Conservation (phyloP, 31 red algal genomes). For the Odonthalia washingtoniensis region DNA sequence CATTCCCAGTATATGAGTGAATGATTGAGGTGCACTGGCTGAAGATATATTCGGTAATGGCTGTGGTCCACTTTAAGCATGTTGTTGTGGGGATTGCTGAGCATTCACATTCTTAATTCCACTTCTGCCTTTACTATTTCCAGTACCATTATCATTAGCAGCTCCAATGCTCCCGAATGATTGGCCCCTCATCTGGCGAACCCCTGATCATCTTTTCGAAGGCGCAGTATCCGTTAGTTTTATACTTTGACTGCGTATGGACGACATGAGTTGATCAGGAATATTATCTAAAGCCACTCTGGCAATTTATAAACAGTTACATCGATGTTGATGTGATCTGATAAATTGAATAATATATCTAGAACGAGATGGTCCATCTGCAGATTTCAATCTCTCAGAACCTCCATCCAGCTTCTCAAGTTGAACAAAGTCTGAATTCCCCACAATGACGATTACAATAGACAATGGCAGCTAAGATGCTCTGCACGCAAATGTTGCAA, state of each 20-base stretch:
- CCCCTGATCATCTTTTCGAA: no score
- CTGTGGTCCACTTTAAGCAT: no score
- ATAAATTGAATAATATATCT: constrained; percentile 88
- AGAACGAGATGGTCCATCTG: constrained; percentile 52
- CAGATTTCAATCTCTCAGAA: constrained; percentile 32
- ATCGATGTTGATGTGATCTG: constrained; percentile 59
- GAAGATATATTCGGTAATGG: no score
- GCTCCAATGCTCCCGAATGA: no score
- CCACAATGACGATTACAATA: constrained; percentile 86
- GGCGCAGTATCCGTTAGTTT: constrained; percentile 53
- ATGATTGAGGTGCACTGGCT: no score
- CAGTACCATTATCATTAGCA: no score
- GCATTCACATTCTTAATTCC: no score
- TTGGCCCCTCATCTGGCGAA: no score
- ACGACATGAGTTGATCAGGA: constrained; percentile 72
- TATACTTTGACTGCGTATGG: constrained; percentile 57
- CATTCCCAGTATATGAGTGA: no score
- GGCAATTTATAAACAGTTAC: constrained; percentile 56
- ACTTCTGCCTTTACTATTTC: no score
- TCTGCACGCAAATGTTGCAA: constrained; percentile 61
- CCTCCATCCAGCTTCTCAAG: constrained; percentile 76
- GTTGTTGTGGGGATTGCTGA: no score
- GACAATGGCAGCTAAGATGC: constrained; percentile 79
- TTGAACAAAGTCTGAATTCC: constrained; percentile 67
- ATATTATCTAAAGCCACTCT: constrained; percentile 70